These are phyloP conservation scores for Termitomyces sp. DNA, from an alignment of 768 basidiomycete genomes.

Conservation along the genomic window DNA sequence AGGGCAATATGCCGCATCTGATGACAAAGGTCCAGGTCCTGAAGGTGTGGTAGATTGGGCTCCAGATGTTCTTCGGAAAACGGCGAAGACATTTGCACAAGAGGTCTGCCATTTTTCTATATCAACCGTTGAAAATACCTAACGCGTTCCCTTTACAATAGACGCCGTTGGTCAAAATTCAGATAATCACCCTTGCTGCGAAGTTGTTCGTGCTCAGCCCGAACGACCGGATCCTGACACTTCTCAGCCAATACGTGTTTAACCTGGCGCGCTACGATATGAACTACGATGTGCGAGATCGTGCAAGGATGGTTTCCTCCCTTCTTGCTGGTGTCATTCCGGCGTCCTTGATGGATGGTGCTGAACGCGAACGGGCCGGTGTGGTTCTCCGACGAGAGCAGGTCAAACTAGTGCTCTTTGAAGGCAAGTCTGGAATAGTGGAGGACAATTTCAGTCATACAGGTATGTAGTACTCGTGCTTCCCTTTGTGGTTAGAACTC, in stretches of 20 bases:
- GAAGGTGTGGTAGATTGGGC: conserved; percentile 75
- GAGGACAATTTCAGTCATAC: conserved; percentile 34
- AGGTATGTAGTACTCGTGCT: conserved; percentile 20
- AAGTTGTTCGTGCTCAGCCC: conserved; percentile 76
- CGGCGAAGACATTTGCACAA: conserved; percentile 63
- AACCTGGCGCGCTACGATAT: conserved; percentile 84
- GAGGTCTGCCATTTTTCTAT: conserved; percentile 50
- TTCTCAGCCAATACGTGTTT: conserved; percentile 71
- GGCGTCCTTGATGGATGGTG: conserved; percentile 28
- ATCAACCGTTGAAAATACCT: neutral
- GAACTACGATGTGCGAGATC: conserved; percentile 89
- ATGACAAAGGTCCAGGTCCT: conserved; percentile 30
- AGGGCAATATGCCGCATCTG: conserved; percentile 71
- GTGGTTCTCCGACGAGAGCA: conserved; percentile 84
- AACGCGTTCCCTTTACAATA: conserved; percentile 23
- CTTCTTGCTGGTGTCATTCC: conserved; percentile 56
- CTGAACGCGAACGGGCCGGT: conserved; percentile 48
- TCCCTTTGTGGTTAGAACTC: neutral
- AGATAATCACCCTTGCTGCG: conserved; percentile 80
- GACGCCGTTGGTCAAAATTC: conserved; percentile 72
- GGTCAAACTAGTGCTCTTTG: conserved; percentile 73
- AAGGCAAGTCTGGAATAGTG: conserved; percentile 57
- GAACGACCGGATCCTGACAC: conserved; percentile 41
- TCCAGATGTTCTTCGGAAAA: conserved; percentile 84
- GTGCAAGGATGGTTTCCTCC: conserved; percentile 73